These are phyloP conservation scores for Sporothrix pallida DNA, from an alignment of 2,329 filamentous ascomycete species.

Conservation along the genomic window DNA sequence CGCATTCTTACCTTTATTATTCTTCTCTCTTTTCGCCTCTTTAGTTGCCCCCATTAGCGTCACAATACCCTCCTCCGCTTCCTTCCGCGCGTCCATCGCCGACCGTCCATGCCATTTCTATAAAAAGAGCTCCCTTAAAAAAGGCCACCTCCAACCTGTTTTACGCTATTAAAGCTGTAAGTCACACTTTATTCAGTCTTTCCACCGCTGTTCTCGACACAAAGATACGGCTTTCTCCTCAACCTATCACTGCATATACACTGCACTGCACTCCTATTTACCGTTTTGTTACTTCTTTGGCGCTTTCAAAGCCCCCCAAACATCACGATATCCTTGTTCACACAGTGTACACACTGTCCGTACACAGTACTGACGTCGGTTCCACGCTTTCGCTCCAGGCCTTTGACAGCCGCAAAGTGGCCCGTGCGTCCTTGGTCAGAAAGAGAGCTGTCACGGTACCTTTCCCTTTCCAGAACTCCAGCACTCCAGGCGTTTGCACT, in stretches of 20 bases:
- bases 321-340: background rate
- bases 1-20: background rate
- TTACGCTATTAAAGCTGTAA: background rate
- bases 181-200: background rate
- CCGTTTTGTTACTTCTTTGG: no score
- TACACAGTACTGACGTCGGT: slow-evolving; percentile 20
- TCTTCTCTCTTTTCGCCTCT: no score
- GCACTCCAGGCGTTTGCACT: no score
- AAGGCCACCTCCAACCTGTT: background rate
- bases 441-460: slow-evolving; percentile 25
- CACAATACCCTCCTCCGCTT: background rate
- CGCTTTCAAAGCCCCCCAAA: no score
- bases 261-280: no score
- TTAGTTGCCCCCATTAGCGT: background rate
- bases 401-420: slow-evolving; percentile 21
- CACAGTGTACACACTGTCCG: slow-evolving; percentile 20
- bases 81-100: background rate
- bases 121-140: background rate
- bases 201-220: background rate
- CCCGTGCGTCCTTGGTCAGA: slow-evolving; percentile 19
- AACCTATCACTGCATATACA: no score
- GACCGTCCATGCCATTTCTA: background rate
- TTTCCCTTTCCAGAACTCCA: background rate
- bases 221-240: no score
- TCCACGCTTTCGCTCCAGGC: background rate